These are phyloP conservation scores for Aureobasidium mangrovei DNA, from an alignment of 2,329 filamentous ascomycete genomes.

Conservation along the genomic window DNA sequence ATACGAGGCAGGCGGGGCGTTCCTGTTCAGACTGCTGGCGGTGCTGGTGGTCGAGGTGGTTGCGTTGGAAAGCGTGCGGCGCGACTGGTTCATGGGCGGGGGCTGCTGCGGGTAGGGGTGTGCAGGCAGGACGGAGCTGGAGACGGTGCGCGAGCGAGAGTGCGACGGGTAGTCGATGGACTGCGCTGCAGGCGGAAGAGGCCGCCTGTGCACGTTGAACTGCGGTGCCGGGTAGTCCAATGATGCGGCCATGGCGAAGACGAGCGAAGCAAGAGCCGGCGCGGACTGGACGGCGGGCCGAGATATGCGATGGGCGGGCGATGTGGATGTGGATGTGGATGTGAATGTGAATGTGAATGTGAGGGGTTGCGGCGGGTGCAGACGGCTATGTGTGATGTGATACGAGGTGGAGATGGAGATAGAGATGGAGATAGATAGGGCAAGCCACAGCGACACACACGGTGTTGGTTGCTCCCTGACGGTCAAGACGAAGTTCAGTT, in stretches of 20 bases:
- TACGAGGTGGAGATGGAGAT: no score
- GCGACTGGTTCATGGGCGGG: constrained; percentile 19
- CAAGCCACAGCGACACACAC: no score
- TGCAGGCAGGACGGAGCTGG: constrained; percentile 20
- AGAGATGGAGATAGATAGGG: no score
- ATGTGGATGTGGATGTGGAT: no score
- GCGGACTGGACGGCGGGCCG: not conserved
- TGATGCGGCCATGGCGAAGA: constrained; percentile 16
- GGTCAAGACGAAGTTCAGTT: no score
- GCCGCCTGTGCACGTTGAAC: constrained; percentile 17
- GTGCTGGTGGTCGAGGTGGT: constrained; percentile 57
- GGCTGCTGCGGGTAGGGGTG: constrained; percentile 22
- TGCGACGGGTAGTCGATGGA: constrained; percentile 31
- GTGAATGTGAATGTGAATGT: not conserved
- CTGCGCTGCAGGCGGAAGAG: constrained; percentile 14
- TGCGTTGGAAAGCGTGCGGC: constrained; percentile 58
- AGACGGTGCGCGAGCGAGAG: constrained; percentile 35
- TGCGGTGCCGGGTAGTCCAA: constrained; percentile 16
- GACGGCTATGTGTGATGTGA: no score
- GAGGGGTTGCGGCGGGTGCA: no score
- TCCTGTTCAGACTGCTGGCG: constrained; percentile 21
- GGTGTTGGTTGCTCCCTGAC: no score
- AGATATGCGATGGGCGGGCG: no score
- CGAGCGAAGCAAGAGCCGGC: not conserved
- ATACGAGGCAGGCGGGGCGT: constrained; percentile 28